A percentile compares a stretch with the other conserved stretches of the same genome.
Evolutionary conservation across 208 protist genomes (phyloP).

Genomic region (Naegleria lovaniensis): DNA sequence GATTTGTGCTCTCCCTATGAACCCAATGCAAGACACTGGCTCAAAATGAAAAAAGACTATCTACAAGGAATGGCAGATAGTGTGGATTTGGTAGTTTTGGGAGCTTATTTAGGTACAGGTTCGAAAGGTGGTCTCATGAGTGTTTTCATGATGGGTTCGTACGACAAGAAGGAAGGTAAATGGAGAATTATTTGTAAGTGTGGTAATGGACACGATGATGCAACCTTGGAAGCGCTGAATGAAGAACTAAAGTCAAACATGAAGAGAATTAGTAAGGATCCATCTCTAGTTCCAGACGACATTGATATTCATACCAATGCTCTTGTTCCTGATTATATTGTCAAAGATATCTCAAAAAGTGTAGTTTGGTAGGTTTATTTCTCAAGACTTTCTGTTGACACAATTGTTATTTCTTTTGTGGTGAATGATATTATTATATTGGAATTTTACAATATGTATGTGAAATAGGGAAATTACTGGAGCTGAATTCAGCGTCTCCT

Average conservation of each 20-base stretch:
- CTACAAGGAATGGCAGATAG: slow-evolving; percentile 65
- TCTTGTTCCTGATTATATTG: slow-evolving; percentile 55
- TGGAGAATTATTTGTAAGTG: slow-evolving; percentile 73
- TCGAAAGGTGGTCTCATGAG: slow-evolving; percentile 57
- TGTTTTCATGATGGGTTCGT: slow-evolving; percentile 64
- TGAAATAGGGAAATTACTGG: slow-evolving; percentile 55
- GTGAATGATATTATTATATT: too few species aligned
- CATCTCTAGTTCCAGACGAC: slow-evolving; percentile 47
- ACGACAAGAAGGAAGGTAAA: slow-evolving; percentile 46
- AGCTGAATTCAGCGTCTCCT: slow-evolving; percentile 55
- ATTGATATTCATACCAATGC: slow-evolving; percentile 49
- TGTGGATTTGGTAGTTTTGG: slow-evolving; percentile 67
- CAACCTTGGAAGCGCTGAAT: slow-evolving; percentile 53
- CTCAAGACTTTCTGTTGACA: too few species aligned
- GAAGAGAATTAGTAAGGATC: slow-evolving; percentile 35
- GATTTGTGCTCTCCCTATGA: slow-evolving; percentile 59
- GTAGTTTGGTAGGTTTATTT: slow-evolving; percentile 55
- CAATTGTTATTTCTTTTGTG: too few species aligned
- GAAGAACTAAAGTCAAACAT: slow-evolving; percentile 48
- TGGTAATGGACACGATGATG: slow-evolving; percentile 58
- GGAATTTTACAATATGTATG: too few species aligned
- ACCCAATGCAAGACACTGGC: slow-evolving; percentile 65
- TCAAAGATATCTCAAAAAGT: slow-evolving; percentile 50
- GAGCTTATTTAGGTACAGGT: slow-evolving; percentile 67
- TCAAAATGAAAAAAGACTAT: slow-evolving; percentile 81